These are phyloP conservation scores for Xylaria nigripes DNA, from an alignment of 495 filamentous ascomycete species.

Conservation along the genomic window DNA sequence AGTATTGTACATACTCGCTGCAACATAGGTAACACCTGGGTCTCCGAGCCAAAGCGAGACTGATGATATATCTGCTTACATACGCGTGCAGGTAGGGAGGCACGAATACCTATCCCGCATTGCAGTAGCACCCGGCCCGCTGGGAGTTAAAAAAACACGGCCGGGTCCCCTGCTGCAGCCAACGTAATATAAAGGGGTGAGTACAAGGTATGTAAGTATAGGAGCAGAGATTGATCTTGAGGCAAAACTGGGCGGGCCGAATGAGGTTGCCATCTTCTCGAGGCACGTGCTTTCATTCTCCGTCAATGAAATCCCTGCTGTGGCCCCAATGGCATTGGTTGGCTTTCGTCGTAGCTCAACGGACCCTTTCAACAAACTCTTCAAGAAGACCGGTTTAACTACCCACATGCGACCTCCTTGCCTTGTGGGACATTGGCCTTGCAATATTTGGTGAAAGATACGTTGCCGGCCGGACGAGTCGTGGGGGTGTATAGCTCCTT, in stretches of 20 bases:
- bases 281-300: slow-evolving; percentile 10
- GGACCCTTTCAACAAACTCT: background rate
- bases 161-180: slow-evolving; percentile 7
- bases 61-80: slow-evolving; percentile 1
- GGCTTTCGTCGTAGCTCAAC: background rate
- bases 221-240: background rate
- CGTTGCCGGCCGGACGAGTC: background rate
- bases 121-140: slow-evolving; percentile 12
- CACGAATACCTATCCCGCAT: slow-evolving; percentile 8
- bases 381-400: background rate
- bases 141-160: slow-evolving; percentile 5
- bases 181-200: background rate
- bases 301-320: background rate
- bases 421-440: background rate
- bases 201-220: no score
- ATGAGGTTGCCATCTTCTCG: background rate
- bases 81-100: slow-evolving; percentile 5
- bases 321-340: background rate
- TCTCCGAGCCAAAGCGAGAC: slow-evolving; percentile 1
- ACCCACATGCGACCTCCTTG: background rate
- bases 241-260: background rate
- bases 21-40: slow-evolving; percentile 5
- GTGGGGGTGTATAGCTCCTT: background rate
- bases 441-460: background rate
- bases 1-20: background rate